Conservation (phyloP, 768 basidiomycete species). For the Boletus rufocinnamomeus region DNA sequence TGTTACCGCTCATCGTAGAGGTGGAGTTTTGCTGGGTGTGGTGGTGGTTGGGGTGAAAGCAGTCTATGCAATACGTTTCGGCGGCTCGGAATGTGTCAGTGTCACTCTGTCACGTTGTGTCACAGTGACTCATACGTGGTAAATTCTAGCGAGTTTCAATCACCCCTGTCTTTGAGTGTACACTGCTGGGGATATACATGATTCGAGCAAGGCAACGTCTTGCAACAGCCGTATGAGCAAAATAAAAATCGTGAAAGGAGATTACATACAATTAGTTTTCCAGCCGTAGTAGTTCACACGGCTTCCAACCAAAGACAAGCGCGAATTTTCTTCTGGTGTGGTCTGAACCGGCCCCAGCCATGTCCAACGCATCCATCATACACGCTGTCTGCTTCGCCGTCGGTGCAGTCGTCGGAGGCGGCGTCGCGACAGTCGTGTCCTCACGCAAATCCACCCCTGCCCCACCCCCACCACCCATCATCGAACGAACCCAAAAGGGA, state of each 20-base stretch:
- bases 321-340: background rate
- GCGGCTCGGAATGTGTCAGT: background rate
- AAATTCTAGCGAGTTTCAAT: no score
- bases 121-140: background rate
- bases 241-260: no score
- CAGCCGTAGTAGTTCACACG: background rate
- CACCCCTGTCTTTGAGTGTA: no score
- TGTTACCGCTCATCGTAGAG: slow-evolving; percentile 44
- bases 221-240: no score
- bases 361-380: slow-evolving; percentile 51
- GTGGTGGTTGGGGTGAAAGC: slow-evolving; percentile 18
- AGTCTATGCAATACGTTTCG: background rate
- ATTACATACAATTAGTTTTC: no score
- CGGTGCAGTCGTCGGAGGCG: slow-evolving; percentile 80
- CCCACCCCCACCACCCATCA: slow-evolving; percentile 33
- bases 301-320: background rate
- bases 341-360: slow-evolving; percentile 13
- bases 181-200: no score
- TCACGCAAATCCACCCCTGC: slow-evolving; percentile 30
- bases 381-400: slow-evolving; percentile 79
- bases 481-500: slow-evolving; percentile 50
- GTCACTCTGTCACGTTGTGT: background rate
- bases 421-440: slow-evolving; percentile 56
- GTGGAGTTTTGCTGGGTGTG: background rate
- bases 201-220: no score